These are phyloP conservation scores for Penicillium sp. DNA, from an alignment of 2,329 filamentous ascomycete genomes.

Conservation along the genomic window DNA sequence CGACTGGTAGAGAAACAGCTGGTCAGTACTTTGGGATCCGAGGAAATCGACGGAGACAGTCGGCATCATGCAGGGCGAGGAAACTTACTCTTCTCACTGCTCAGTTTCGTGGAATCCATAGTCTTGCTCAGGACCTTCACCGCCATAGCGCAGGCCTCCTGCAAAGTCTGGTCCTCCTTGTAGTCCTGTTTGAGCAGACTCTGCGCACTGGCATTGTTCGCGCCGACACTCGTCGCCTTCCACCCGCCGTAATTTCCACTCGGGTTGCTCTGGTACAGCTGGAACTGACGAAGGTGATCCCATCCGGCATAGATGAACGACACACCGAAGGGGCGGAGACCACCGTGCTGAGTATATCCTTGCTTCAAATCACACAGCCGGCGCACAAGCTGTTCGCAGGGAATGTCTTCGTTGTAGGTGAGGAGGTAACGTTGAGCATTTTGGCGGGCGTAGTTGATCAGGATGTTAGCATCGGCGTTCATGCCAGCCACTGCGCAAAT, in stretches of 20 bases:
- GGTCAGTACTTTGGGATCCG: constrained; percentile 11
- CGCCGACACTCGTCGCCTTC: constrained; percentile 97
- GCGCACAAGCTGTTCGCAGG: constrained; percentile 96
- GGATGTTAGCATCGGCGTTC: constrained; percentile 99
- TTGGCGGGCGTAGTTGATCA: constrained; percentile 99
- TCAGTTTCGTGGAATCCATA: constrained; percentile 98
- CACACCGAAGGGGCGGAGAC: constrained; percentile 94
- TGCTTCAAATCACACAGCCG: constrained; percentile 97
- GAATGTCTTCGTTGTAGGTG: constrained; percentile 99
- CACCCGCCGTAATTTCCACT: constrained; percentile 98
- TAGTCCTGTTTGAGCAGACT: constrained; percentile 98
- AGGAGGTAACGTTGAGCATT: constrained; percentile 95
- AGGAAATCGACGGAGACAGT: neutral
- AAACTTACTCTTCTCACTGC: constrained; percentile 91
- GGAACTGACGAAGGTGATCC: constrained; percentile 93
- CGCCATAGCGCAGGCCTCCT: constrained; percentile 94
- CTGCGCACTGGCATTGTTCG: constrained; percentile 96
- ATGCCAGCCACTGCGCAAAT: constrained; percentile 98
- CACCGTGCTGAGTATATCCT: constrained; percentile 98
- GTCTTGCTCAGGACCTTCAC: constrained; percentile 99
- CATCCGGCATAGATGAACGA: constrained; percentile 99
- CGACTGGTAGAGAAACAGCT: constrained; percentile 56
- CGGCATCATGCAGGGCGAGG: neutral
- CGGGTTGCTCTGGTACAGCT: constrained; percentile 98
- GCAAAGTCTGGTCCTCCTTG: constrained; percentile 93